Base-by-base conservation (phyloP, 148 eudicot genomes). In the Silene uniflora region DNA sequence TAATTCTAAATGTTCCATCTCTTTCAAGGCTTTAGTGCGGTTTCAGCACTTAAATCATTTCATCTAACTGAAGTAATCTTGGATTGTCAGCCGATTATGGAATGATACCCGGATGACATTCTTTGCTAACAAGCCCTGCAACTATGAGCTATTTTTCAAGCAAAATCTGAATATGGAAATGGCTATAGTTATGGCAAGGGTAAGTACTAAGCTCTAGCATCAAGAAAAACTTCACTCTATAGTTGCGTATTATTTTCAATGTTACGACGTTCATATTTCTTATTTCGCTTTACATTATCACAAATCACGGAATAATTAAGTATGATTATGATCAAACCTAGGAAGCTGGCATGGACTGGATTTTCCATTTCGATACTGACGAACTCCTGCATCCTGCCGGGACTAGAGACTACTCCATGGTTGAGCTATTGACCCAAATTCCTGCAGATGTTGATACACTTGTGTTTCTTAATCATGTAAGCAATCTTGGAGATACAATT, bases 361-460 rank as follows among this genome's bases (percentile, higher is more conserved):
- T 92, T 56, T 83, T 92, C 84, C 97, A 92, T 83, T 88, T 90
- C 4, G 97, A 92, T 86, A 92, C 95, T 21, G 97, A 92, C 72
- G 95, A 92, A 85, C 87, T 92, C 67, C 67, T 90, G 71, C 91
- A 92, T 83, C 97, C 95, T 73, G 92, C 85, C 12, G 97, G 95
- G 18, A 81, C 89, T 63, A 78, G 67, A 73, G 87, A 85, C 62
- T 90, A 92, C 79, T 90, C 95, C 63, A 69, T 89, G 61, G 79
- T 81, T 62, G 81, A 86, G 71, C 79, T 92, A 74, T 80, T 90
- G 13, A 25, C 83, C 17, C 78, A 86, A 55, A 77, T 92, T 76
- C 91, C 95, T 58, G 4, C 47, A 67, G 79, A 88, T 70, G 82
- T 89, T 78, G 92, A 92, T 72, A 80, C 85, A 82, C 87, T 85